Evolutionary conservation across 805 yeast genomes (phyloP), one percentile per base, ranked within the genome.

Genomic region (Candida alai): DNA sequence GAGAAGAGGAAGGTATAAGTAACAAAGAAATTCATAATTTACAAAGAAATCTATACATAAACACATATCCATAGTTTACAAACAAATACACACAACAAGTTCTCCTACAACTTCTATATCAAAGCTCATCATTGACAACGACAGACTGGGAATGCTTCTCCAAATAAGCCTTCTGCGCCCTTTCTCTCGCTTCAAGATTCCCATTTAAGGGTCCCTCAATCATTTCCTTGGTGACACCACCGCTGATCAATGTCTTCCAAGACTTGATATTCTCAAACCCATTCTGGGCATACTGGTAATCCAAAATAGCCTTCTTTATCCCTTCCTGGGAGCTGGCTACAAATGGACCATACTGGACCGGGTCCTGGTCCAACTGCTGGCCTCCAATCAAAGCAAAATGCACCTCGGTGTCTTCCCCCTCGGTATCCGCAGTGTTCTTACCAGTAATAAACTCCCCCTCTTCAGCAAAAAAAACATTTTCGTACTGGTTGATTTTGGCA

Each of bases 271-370:
- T 73, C 53, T 78, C 87, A 48, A 84, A 84, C 1, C 90, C 90
- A 52, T 81, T 80, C 18, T 62, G 56, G 37, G 76, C 81, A 32
- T 60, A 54, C 57, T 82, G 90, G 54, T 82, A 89, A 52, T 84
- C 88, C 56, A 62, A 48, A 48, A 84, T 79, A 0, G 86, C 93
- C 47, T 81, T 60, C 44, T 76, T 70, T 40, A 88, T 80, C 42
- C 74, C 76, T 34, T 77, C 82, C 35, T 70, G 68, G 15, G 81
- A 62, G 6, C 84, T 74, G 41, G 84, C 90, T 13, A 88, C 96
- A 52, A 88, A 89, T 10, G 96, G 96, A 12, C 96, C 96, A 53
- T 87, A 81, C 53, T 88, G 96, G 20, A 85, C 83, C 36, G 83
- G 69, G 12, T 77, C 74, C 62, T 87, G 95, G 46, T 84, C 73